phyloP scores from a whole-genome alignment of 2,329 filamentous ascomycete genomes.

The Apiospora arundinis region DNA sequence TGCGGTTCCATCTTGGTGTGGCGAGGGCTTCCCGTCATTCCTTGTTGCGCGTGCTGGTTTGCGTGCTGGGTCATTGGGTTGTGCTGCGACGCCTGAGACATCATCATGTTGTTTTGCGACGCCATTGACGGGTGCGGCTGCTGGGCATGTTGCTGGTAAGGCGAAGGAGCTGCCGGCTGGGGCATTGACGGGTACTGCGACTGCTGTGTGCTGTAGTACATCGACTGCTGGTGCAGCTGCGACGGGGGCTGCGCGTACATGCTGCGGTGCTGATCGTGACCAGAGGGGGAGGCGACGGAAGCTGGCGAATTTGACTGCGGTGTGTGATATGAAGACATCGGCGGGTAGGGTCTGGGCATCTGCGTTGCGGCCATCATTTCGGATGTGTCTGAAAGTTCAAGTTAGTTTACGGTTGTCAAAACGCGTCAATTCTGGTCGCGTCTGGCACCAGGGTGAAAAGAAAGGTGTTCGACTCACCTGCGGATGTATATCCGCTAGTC shows the following conservation, averaged over 20 bases:
- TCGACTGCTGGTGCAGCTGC: constrained; percentile 79
- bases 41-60: constrained; percentile 60
- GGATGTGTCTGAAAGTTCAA: constrained; percentile 55
- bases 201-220: constrained; percentile 74
- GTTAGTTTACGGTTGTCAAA: constrained; percentile 30
- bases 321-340: constrained; percentile 83
- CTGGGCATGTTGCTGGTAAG: constrained; percentile 65
- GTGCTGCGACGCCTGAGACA: constrained; percentile 66
- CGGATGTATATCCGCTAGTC: constrained; percentile 83
- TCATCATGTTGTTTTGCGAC: constrained; percentile 70
- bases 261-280: constrained; percentile 86
- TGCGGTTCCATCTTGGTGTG: constrained; percentile 69
- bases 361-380: constrained; percentile 71
- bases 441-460: background rate
- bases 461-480: constrained; percentile 65
- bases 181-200: constrained; percentile 71
- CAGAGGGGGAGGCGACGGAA: constrained; percentile 87
- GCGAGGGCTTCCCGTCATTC: constrained; percentile 67
- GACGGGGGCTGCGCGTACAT: constrained; percentile 83
- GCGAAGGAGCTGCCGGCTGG: constrained; percentile 64
- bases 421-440: constrained; percentile 10
- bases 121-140: constrained; percentile 65
- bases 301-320: constrained; percentile 95
- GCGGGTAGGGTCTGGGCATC: constrained; percentile 83
- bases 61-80: constrained; percentile 62